Conservation (phyloP, 352 stramenopile species). For the Aphanomyces astaci region DNA sequence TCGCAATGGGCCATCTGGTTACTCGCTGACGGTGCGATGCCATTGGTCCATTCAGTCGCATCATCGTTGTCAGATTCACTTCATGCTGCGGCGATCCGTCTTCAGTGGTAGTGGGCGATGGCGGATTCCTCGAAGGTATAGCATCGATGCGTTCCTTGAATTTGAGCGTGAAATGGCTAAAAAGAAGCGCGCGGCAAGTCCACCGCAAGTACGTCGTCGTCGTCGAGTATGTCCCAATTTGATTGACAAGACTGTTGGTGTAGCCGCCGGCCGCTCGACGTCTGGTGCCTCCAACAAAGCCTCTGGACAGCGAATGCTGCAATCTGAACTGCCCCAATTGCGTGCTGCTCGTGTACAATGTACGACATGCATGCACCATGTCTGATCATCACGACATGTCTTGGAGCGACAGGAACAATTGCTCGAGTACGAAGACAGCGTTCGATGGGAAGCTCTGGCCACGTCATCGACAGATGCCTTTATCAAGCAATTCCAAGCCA, state of each 20-base stretch:
- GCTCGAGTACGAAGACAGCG: constrained; percentile 58
- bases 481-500: not conserved
- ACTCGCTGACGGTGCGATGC: no score
- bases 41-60: not conserved
- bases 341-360: constrained; percentile 79
- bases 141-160: constrained; percentile 80
- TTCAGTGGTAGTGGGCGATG: constrained; percentile 6
- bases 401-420: constrained; percentile 79
- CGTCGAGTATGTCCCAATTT: not conserved
- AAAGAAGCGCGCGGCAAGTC: constrained; percentile 39
- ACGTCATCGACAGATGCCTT: no score
- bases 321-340: constrained; percentile 80
- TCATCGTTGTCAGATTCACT: no score
- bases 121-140: not conserved
- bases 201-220: not conserved
- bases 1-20: not conserved
- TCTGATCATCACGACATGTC: no score
- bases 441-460: constrained; percentile 9
- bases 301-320: constrained; percentile 76
- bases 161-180: constrained; percentile 75
- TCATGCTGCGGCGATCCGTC: no score
- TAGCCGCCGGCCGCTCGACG: constrained; percentile 26
- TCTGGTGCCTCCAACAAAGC: constrained; percentile 48
- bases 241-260: not conserved
- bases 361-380: no score